Conservation (phyloP, 176 grass and related monocot species). For the Zoysia pacifica region DNA sequence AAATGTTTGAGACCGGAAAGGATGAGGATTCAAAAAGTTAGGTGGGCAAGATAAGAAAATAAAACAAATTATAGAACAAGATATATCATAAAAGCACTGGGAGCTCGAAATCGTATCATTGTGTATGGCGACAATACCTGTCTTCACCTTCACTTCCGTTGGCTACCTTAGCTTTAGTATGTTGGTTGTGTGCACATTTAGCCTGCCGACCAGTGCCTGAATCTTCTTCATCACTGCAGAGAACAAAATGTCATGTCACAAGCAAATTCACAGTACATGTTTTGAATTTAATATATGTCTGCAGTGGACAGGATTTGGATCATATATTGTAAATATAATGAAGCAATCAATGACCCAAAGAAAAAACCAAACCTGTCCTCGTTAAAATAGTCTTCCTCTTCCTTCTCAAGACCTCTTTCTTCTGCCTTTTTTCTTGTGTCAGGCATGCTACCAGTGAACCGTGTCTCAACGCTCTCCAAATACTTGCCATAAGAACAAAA, state of each 20-base stretch:
- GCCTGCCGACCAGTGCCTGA: constrained; percentile 55
- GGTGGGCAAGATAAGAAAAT: constrained; percentile 22
- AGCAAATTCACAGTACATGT: neutral
- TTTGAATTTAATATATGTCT: neutral
- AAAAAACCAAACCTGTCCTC: constrained; percentile 68
- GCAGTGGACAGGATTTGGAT: neutral
- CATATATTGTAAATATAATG: constrained; percentile 29
- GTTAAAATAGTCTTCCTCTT: constrained; percentile 99
- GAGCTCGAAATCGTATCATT: constrained; percentile 18
- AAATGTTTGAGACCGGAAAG: constrained; percentile 52
- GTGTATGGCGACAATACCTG: constrained; percentile 54
- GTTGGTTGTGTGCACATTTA: constrained; percentile 51
- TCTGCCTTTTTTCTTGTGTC: constrained; percentile 76
- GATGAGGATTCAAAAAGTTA: constrained; percentile 17
- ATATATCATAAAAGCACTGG: neutral
- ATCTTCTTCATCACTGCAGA: constrained; percentile 95
- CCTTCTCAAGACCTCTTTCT: constrained; percentile 94
- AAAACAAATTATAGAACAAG: constrained; percentile 20
- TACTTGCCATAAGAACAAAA: constrained; percentile 54
- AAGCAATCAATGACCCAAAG: constrained; percentile 28
- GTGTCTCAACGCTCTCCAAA: constrained; percentile 70
- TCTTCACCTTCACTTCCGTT: constrained; percentile 71
- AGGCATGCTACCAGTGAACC: constrained; percentile 46
- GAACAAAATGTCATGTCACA: constrained; percentile 35
- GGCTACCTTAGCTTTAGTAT: constrained; percentile 46